Evolutionary conservation across 2,329 filamentous ascomycete genomes (phyloP).

Genomic region (Hymenotorrendiella dingleyae): DNA sequence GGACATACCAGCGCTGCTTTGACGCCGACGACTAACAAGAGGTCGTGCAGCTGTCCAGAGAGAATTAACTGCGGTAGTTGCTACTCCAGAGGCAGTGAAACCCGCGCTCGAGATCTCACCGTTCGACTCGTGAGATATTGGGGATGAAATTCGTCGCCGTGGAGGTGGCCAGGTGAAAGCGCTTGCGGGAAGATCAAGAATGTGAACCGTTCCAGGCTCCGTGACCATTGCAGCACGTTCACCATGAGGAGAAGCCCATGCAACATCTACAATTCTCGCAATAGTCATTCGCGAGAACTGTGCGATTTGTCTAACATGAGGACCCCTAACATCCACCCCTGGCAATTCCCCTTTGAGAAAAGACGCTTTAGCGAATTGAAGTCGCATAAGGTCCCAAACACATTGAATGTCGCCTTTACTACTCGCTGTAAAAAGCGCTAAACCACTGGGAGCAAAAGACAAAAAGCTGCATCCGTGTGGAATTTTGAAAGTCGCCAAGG

Average conservation of each 20-base stretch:
- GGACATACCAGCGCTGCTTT: constrained; percentile 28
- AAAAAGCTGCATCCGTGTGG: constrained; percentile 74
- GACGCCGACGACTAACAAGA: constrained; percentile 27
- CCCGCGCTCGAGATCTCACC: constrained; percentile 40
- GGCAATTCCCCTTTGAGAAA: constrained; percentile 48
- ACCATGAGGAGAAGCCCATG: constrained; percentile 76
- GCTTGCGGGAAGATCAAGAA: constrained; percentile 77
- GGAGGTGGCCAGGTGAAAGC: constrained; percentile 85
- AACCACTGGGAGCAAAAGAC: constrained; percentile 68
- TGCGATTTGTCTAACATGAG: constrained; percentile 74
- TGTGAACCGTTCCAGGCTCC: constrained; percentile 89
- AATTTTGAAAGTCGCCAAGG: constrained; percentile 64
- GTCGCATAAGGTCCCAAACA: constrained; percentile 71
- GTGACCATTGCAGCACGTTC: constrained; percentile 86
- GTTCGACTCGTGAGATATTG: constrained; percentile 11
- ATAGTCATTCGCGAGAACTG: constrained; percentile 89
- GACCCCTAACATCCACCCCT: constrained; percentile 34
- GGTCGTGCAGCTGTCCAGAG: constrained; percentile 30
- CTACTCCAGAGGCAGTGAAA: constrained; percentile 37
- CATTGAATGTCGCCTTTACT: constrained; percentile 79
- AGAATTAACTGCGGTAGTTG: constrained; percentile 29
- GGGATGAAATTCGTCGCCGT: constrained; percentile 35
- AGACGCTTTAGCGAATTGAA: constrained; percentile 57
- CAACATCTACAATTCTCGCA: constrained; percentile 82
- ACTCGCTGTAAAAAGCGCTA: constrained; percentile 72